Percentiles rank a stretch among this genome's conserved stretches.
Evolutionary conservation across 345 rosid genomes (phyloP).

Genomic region (Lagerstroemia speciosa): DNA sequence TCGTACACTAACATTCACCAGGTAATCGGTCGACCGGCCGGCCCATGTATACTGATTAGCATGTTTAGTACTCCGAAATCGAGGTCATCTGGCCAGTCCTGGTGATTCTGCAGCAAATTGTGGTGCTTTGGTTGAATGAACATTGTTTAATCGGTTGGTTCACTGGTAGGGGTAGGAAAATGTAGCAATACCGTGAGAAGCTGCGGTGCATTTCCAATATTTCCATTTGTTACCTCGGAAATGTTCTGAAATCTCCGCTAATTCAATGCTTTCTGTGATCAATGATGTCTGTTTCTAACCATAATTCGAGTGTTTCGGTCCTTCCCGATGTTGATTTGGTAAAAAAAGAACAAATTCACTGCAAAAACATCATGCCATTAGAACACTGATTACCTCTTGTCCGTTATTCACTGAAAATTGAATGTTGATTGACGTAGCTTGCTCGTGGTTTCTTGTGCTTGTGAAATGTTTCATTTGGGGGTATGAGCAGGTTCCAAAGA

Average conservation of each 20-base stretch:
- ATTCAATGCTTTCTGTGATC: neutral
- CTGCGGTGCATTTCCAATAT: neutral
- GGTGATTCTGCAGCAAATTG: neutral
- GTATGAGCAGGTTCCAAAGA: constrained; percentile 57
- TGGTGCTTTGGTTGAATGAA: neutral
- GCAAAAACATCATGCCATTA: neutral
- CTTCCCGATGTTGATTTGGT: neutral
- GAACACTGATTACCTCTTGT: neutral
- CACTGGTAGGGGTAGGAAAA: neutral
- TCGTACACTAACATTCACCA: constrained; percentile 68
- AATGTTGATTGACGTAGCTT: neutral
- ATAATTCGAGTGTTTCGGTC: neutral
- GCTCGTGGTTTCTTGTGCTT: neutral
- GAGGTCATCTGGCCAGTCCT: neutral
- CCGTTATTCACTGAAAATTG: neutral
- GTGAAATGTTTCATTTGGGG: constrained; percentile 1
- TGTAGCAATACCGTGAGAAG: neutral
- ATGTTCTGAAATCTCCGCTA: neutral
- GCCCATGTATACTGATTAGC: neutral
- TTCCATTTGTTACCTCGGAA: neutral
- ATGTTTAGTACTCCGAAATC: neutral
- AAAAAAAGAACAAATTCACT: neutral
- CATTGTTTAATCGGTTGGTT: neutral
- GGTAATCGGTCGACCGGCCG: constrained; percentile 21
- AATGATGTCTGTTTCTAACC: neutral